Base-by-base conservation (phyloP, 2,329 filamentous ascomycete species). In the Dothideomycetes sp. region DNA sequence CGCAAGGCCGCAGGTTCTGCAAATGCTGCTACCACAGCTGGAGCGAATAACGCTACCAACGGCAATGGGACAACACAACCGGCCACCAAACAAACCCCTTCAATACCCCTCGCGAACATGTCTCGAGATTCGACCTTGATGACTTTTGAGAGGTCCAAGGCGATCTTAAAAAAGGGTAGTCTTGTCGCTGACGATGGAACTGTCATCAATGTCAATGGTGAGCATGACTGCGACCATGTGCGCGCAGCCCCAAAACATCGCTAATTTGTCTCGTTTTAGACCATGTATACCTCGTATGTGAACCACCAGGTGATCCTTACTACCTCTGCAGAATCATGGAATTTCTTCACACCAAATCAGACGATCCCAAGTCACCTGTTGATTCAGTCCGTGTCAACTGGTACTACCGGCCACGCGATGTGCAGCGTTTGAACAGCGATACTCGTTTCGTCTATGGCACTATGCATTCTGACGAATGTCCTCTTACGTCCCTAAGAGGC, bases 261-360 rank as follows among this genome's bases (percentile, higher is more conserved):
- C 64, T 67, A 56, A 66, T 54, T 50, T 51, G 43, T 49, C 51
- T 10, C 15, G 19, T n/a, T 41, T 32, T 56, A 83, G 80, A 84
- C 64, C 78, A 96, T 68, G 85, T 94, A 51, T 98, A 96, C 69
- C 77, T 96, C 48, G 83, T 98, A 49, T 96, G 88, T 65, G 91
- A 98, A 64, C 91, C 91, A 36, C 91, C 91, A 12, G 91, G 91
- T 39, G 91, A 98, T 65, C 91, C 91, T 41, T 98, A 98, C 67
- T 98, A 98, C 62, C 70, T 98, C 49, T 91, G 84, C 49, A 84
- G 91, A 53, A 91, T 98, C 61, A 98, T 98, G 91, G 89, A 98
- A 62, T 96, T 96, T 60, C 69, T 95, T 53, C 86, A 94, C 56
- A 68, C 73, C 55, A 78, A 88, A 53, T 86, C 59, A 36, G 61